Base-by-base conservation (phyloP, 139 green algal species). In the Micromonas pusilla region DNA sequence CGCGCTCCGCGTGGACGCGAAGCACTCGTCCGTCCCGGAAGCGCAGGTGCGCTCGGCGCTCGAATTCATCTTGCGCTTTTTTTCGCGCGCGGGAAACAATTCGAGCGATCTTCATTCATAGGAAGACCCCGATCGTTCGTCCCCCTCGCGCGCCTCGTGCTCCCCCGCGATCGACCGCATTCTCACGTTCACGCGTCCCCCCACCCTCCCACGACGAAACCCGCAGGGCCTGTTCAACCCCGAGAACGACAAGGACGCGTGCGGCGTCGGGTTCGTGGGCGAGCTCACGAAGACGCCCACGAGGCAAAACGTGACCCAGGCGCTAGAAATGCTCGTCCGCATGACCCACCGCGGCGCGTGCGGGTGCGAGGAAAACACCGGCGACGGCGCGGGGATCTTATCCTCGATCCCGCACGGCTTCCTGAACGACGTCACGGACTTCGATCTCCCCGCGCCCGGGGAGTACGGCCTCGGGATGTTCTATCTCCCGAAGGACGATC, bases 311-410 rank as follows among this genome's bases (percentile, higher is more conserved):
- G 88, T 97, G 6, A 88, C 77, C 3, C 92, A 98, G 72, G 91
- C 92, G 0, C 85, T 98, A 34, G 89, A 91, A 73, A 97, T 97
- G 93, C 85, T 96, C 9, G 68, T 86, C 16, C 85, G 92, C 45
- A 97, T 97, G 91, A 82, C 86, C 0, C 93, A 97, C 77, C 83
- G 93, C 21, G 91, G 94, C 9, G 94, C 91, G 19, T 98, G 94
- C 81, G 94, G 94, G 4, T 98, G 94, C 79, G 94, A 98, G 79
- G 84, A 82, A 3, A 97, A 97, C 84, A 97, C 94, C 38, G 91
- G 93, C 33, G 93, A 98, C 73, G 94, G 94, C 36, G 94, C 94
- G 0, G 94, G 94, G 37, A 96, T 98, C 79, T 83, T 98, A 63
- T 83, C 91, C 26, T 87, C 87, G 52, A 93, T 98, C 65, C 94